Conservation (phyloP, 202 grass and related monocot species). For the Schoenoplectus tabernaemontani region DNA sequence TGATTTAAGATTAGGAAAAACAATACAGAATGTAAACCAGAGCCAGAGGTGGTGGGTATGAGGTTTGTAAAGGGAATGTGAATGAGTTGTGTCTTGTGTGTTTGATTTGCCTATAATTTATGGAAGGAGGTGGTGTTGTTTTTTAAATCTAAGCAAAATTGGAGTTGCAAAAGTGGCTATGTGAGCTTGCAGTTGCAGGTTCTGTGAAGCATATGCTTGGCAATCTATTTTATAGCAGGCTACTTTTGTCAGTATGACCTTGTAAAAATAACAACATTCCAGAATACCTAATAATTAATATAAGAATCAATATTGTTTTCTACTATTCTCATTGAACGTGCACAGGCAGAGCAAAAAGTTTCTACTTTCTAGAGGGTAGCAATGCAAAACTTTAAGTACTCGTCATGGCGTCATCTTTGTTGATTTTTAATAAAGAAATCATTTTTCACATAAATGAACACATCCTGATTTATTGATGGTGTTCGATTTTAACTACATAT, state of each 20-base stretch:
- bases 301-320: neutral
- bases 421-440: no score
- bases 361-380: no score
- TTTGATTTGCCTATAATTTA: conserved; percentile 12
- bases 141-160: neutral
- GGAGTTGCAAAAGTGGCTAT: neutral
- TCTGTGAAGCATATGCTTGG: conserved; percentile 6
- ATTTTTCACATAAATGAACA: no score
- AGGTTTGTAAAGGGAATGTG: conserved; percentile 1
- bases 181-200: conserved; percentile 12
- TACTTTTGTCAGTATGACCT: conserved; percentile 2
- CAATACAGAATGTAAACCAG: neutral
- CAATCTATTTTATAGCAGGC: conserved; percentile 11
- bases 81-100: neutral
- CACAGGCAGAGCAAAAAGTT: neutral
- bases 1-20: neutral
- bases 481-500: no score
- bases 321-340: neutral
- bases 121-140: neutral
- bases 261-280: neutral
- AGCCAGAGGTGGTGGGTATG: neutral
- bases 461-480: no score
- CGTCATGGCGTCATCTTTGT: no score
- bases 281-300: neutral
- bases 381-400: no score